A percentile compares a stretch with the other conserved stretches of the same genome.
Evolutionary conservation across 2,329 filamentous ascomycete genomes (phyloP).

Genomic region (Sordariomycetes sp.): DNA sequence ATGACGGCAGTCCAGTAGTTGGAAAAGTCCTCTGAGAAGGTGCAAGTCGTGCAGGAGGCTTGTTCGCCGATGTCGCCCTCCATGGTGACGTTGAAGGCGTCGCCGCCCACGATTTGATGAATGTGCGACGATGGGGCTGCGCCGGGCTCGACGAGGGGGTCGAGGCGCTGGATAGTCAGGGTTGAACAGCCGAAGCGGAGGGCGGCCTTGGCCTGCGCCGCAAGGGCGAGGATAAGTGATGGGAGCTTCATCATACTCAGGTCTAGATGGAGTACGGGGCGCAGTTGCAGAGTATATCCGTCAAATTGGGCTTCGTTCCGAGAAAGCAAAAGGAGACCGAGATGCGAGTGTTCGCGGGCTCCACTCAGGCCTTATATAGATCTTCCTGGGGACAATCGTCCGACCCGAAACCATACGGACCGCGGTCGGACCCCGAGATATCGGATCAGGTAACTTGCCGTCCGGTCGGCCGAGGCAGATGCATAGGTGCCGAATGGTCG

Average conservation of each 20-base stretch:
- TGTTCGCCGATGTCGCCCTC: slow-evolving; percentile 10
- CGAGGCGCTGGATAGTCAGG: slow-evolving; percentile 28
- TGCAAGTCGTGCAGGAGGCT: slow-evolving; percentile 7
- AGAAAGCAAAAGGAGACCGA: not conserved
- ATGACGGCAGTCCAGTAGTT: slow-evolving; percentile 9
- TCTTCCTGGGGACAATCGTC: not conserved
- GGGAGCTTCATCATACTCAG: slow-evolving; percentile 3
- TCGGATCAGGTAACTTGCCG: not conserved
- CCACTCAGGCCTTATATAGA: not conserved
- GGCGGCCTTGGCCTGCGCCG: slow-evolving; percentile 13
- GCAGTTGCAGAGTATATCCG: not conserved
- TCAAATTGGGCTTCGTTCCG: not conserved
- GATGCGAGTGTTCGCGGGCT: not conserved
- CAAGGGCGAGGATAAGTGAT: not conserved
- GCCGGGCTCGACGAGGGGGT: slow-evolving; percentile 28
- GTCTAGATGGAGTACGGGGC: not conserved
- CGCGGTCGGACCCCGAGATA: not conserved
- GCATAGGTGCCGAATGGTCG: not conserved
- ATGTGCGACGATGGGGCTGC: slow-evolving; percentile 38
- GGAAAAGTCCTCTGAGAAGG: slow-evolving; percentile 8
- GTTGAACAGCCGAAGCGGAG: slow-evolving; percentile 29
- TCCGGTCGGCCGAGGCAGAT: not conserved
- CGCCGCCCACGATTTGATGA: slow-evolving; percentile 43
- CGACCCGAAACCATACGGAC: not conserved
- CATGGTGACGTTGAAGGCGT: slow-evolving; percentile 32